phyloP scores from a whole-genome alignment of 495 filamentous ascomycete species.

The Neurospora discreta region DNA sequence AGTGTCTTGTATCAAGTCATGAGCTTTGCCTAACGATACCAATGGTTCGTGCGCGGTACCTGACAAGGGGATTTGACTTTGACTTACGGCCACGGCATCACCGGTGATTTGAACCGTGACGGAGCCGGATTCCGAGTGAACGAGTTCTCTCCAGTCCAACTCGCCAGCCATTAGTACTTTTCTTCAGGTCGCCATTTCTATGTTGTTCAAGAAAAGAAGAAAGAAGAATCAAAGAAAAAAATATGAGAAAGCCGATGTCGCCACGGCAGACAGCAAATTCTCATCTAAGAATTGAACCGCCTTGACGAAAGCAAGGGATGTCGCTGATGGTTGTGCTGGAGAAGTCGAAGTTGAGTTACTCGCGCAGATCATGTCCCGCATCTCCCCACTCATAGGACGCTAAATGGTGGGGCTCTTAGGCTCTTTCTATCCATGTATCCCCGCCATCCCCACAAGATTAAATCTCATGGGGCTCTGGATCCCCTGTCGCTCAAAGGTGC shows the following conservation, averaged over 20 bases:
- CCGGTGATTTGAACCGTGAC: background rate
- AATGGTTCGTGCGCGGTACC: too few species aligned
- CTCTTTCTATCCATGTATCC: background rate
- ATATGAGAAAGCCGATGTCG: background rate
- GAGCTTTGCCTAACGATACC: too few species aligned
- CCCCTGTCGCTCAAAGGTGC: background rate
- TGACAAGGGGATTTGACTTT: too few species aligned
- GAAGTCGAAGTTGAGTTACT: background rate
- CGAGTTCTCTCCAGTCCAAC: background rate
- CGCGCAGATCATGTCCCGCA: background rate
- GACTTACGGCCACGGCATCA: too few species aligned
- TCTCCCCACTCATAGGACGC: background rate
- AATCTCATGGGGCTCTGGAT: background rate
- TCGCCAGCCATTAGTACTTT: background rate
- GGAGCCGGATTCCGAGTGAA: background rate
- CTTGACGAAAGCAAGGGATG: background rate
- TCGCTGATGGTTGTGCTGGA: background rate
- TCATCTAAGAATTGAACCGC: background rate
- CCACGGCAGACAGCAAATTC: background rate
- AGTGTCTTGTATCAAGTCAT: too few species aligned
- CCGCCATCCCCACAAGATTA: background rate
- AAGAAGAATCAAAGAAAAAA: too few species aligned
- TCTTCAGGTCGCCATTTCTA: too few species aligned
- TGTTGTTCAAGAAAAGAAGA: background rate
- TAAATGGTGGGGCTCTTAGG: background rate